Evolutionary conservation across 257 asterid genomes (phyloP), one percentile per base, ranked within the genome.

Genomic region (Asclepias syriaca): DNA sequence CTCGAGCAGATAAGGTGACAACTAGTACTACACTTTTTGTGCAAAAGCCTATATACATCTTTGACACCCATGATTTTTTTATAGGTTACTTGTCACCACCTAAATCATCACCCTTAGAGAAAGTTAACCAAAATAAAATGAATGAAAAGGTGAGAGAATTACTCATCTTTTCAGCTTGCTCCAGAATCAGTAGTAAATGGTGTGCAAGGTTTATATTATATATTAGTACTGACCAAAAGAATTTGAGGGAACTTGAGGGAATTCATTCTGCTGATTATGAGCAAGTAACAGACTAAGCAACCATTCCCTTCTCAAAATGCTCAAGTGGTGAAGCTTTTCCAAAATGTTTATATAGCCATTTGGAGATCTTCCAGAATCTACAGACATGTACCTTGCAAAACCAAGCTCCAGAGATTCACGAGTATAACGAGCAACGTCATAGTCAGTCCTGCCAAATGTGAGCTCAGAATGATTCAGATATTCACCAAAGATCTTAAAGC

Each of bases 241-340:
- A 15, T 27, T 8, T n/a, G n/a, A n/a, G n/a, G n/a, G n/a, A n/a
- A n/a, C n/a, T 39, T 19, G 34, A 65, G 53, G 53, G 21, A 40
- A 9, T n/a, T 43, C 34, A 19, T 5, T 8, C 6, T 16, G 46
- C 10, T 6, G 80, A 65, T 78, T 73, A 72, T 59, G 77, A 69
- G 0, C 19, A 29, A 21, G 8, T 53, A 81, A 72, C 75, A 70
- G 56, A 72, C 32, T 45, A 37, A 73, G 68, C 78, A 89, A 61
- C 75, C 61, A 54, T 14, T n/a, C 22, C 2, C 78, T 75, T 71
- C 89, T 84, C 74, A 37, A 15, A 72, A 43, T 19, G 76, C 89
- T 84, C 72, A 81, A 18, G 51, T 16, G 53, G 40, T 43, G 85
- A 79, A 89, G 89, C 69, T 77, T 84, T 67, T 81, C 83, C 90